phyloP scores from a whole-genome alignment of 2,329 filamentous ascomycete genomes.

The Periconia sp. region DNA sequence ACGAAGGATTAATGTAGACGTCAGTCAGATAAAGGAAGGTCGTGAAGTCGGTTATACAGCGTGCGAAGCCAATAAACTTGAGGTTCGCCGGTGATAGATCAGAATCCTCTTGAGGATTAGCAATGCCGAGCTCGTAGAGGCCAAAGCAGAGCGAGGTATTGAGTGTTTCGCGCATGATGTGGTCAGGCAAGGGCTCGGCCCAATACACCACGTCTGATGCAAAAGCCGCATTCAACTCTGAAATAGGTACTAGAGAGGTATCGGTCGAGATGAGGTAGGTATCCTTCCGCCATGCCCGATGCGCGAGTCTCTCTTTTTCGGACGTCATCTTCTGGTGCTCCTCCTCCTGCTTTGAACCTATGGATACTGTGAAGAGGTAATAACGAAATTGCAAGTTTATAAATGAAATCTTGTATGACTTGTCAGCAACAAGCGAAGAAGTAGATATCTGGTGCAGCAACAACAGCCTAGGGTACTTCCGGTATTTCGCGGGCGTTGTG shows the following conservation, averaged over 20 bases:
- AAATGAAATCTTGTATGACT: too few species aligned
- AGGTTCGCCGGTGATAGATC: background rate
- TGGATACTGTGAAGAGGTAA: too few species aligned
- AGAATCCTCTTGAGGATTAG: background rate
- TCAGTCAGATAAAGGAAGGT: constrained; percentile 17
- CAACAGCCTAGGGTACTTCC: too few species aligned
- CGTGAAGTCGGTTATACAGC: constrained; percentile 15
- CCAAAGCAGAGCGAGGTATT: constrained; percentile 15
- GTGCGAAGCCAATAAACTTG: constrained; percentile 11
- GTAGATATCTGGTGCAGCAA: too few species aligned
- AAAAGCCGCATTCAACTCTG: constrained; percentile 11
- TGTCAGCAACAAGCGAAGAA: too few species aligned
- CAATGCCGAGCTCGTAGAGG: constrained; percentile 1
- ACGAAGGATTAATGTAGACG: constrained; percentile 12
- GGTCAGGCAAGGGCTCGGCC: constrained; percentile 9
- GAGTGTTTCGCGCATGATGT: constrained; percentile 9
- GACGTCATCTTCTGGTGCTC: constrained; percentile 9
- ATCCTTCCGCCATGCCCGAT: constrained; percentile 10
- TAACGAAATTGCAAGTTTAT: too few species aligned
- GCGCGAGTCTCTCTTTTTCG: constrained; percentile 5
- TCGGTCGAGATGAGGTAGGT: constrained; percentile 15
- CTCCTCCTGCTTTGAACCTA: too few species aligned
- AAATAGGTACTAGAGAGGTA: constrained; percentile 5
- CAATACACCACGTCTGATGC: constrained; percentile 16
- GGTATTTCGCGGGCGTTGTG: too few species aligned